A percentile compares a stretch with the other conserved stretches of the same genome.
Evolutionary conservation across 139 green algal genomes (phyloP).

Genomic region (Chara braunii): DNA sequence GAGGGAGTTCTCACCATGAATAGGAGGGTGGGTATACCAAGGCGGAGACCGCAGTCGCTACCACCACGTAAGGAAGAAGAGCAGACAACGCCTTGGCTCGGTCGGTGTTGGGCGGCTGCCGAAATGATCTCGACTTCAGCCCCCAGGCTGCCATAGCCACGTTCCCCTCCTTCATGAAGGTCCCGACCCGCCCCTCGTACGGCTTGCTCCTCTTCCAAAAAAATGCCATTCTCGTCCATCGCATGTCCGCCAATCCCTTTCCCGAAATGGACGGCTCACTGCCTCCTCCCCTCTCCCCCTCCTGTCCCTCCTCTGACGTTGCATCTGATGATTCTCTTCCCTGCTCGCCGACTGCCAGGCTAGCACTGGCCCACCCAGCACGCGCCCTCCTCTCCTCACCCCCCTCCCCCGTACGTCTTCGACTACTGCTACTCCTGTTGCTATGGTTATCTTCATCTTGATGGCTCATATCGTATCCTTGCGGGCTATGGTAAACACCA

Average conservation of each 20-base stretch:
- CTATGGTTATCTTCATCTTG: too few species aligned
- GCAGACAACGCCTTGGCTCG: conserved; percentile 16
- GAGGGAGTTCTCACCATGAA: conserved; percentile 19
- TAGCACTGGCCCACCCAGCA: too few species aligned
- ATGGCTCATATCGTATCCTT: too few species aligned
- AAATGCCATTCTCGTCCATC: background rate
- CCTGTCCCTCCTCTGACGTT: background rate
- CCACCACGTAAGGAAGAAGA: conserved; percentile 23
- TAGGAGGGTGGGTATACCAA: conserved; percentile 20
- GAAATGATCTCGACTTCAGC: background rate
- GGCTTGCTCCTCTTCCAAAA: background rate
- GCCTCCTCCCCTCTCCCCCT: background rate
- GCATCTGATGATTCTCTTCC: background rate
- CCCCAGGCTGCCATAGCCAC: conserved; percentile 19
- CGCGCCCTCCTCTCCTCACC: conserved; percentile 1
- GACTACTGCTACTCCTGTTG: background rate
- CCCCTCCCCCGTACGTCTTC: background rate
- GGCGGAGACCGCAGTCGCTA: conserved; percentile 16
- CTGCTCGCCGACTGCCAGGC: too few species aligned
- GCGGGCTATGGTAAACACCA: too few species aligned
- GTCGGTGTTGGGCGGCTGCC: conserved; percentile 5
- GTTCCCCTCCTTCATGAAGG: conserved; percentile 12
- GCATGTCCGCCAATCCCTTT: background rate
- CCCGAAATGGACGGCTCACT: background rate
- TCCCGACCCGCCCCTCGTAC: conserved; percentile 8